Conservation (phyloP, 1,139 yeast species). For the Diutina sp. region DNA sequence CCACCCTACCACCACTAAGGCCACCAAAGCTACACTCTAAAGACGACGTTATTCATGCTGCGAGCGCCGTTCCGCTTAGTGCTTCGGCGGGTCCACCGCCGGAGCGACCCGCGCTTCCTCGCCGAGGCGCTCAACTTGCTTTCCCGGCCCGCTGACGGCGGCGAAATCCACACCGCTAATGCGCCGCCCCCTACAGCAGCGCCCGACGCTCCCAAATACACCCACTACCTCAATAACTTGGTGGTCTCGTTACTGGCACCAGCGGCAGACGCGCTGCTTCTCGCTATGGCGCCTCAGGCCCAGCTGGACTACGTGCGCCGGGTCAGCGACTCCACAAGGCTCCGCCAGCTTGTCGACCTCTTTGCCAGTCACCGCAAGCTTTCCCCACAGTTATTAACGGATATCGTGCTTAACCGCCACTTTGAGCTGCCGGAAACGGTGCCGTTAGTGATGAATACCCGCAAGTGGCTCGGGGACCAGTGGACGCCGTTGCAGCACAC, state of each 20-base stretch:
- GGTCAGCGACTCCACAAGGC: conserved; percentile 12
- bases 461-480: conserved; percentile 4
- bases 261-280: not conserved
- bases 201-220: not conserved
- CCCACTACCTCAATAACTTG: not conserved
- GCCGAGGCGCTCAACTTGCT: conserved; percentile 1
- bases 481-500: conserved; percentile 10
- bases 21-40: too few relatives aligned
- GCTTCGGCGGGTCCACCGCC: not conserved
- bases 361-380: conserved; percentile 17
- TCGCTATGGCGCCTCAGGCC: conserved; percentile 8
- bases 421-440: conserved; percentile 12
- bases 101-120: not conserved
- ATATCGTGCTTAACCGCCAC: conserved; percentile 17
- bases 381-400: conserved; percentile 14
- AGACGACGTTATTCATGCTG: too few relatives aligned
- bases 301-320: conserved; percentile 12
- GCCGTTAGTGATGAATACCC: conserved; percentile 12
- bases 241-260: not conserved
- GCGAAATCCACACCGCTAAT: not conserved
- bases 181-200: not conserved
- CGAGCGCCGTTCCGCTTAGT: not conserved
- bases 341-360: conserved; percentile 16
- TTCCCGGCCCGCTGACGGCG: not conserved
- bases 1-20: too few relatives aligned